Evolutionary conservation across 2,329 filamentous ascomycete genomes (phyloP), one percentile per base, ranked within the genome.

Genomic region (Fusarium heterosporum): DNA sequence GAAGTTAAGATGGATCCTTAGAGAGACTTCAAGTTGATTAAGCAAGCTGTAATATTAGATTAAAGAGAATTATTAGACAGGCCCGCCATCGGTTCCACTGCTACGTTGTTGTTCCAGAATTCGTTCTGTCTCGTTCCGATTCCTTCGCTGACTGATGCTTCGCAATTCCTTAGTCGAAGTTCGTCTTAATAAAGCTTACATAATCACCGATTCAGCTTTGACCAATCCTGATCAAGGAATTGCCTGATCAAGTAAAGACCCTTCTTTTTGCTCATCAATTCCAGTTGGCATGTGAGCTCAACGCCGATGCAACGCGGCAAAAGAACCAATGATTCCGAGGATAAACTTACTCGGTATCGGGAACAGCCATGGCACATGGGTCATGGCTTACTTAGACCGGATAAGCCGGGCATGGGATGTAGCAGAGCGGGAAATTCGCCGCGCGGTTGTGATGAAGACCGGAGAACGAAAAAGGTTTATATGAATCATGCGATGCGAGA

Each of bases 91-190:
- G 46, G 54, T 63, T 61, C 69, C 67, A 67, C 64, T 46, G 43
- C 49, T 64, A 26, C 25, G 53, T 12, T 53, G 16, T 13, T 36
- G 53, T 45, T 58, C 39, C 30, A 53, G 34, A 45, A 46, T 41
- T 61, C 49, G 39, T 56, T 47, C 47, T 10, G 46, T 52, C 19
- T 41, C 7, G 25, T 60, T 48, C 43, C 48, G 48, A 59, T 38
- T 28, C 29, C 19, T 48, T 57, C 41, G 70, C 68, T 72, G 70
- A 72, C 70, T 72, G 70, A 72, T 72, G 70, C 68, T 72, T 69
- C 66, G 47, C 65, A 72, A 72, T 72, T 65, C 51, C 40, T 47
- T 26, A 55, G 57, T 56, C 39, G 29, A 52, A 64, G 40, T 43
- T 49, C 59, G 54, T 45, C 59, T 64, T 59, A 9, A 25, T n/a